Evolutionary conservation across 495 filamentous ascomycete species (phyloP), one percentile per base, ranked within the genome.

Genomic region (Ramalina peruviana): DNA sequence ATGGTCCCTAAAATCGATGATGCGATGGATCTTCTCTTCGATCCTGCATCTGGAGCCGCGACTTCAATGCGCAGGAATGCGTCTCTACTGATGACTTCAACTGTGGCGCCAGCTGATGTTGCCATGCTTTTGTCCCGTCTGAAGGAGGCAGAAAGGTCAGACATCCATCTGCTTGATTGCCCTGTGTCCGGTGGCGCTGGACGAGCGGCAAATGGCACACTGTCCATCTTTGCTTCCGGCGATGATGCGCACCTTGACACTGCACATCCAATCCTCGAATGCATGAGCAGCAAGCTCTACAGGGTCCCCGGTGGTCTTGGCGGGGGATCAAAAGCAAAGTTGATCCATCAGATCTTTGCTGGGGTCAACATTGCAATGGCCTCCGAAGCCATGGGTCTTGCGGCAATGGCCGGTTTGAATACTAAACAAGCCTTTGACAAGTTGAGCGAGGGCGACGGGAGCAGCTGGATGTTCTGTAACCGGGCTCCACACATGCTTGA

Each of bases 401-500:
- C 82, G 10, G 80, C 75, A 37, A 70, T 72, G 13, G 64, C 86
- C 36, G 82, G 85, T 1, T 63, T 88, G 48, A 75, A 87, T 56
- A 75, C 79, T 3, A 63, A 62, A 12, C 58, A 65, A 19, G 76
- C 75, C 3, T 72, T 72, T 33, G 73, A 82, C 17, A 64, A 67
- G 16, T 71, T 89, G 20, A 67, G 76, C n/a, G 55, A 54, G 1
- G 75, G 76, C 0, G 74, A 79, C n/a, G 78, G 72, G 30, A 78
- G 74, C 68, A 82, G 78, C 54, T 92, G 83, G 81, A 88, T 89
- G 83, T 85, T 87, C 67, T 81, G 81, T 60, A 81, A 92, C 62
- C 73, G 85, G 13, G 70, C 77, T 4, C 75, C 79, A 46, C 72
- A 81, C 46, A 85, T 88, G 72, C 54, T 89, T 51, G 76, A 78